Percentiles rank a stretch among this genome's conserved stretches.
phyloP scores from a whole-genome alignment of 306 rosid genomes.

The Prunus mongolica region DNA sequence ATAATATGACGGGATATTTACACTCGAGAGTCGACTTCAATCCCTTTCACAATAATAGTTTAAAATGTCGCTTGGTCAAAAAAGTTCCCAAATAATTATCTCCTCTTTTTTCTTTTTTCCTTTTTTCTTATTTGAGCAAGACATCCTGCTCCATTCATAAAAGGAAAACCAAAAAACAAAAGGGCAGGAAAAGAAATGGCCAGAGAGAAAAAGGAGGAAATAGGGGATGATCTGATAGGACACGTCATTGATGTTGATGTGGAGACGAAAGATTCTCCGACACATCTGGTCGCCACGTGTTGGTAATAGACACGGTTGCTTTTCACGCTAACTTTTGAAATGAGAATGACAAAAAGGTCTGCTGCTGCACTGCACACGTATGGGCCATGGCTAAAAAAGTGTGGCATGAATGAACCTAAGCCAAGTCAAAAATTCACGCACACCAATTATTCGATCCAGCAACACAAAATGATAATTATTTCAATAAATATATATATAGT shows the following conservation, averaged over 20 bases:
- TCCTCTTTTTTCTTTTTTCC: too few species aligned
- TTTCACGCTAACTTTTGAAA: background rate
- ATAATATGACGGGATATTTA: too few species aligned
- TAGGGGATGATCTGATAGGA: slow-evolving; percentile 1
- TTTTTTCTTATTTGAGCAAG: background rate
- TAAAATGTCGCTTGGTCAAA: too few species aligned
- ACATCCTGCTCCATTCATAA: background rate
- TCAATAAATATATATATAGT: background rate
- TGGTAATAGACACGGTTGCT: background rate
- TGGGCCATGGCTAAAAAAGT: background rate
- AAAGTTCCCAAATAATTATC: too few species aligned
- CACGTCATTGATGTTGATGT: slow-evolving; percentile 18
- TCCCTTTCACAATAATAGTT: too few species aligned
- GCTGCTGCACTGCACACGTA: background rate
- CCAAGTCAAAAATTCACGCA: too few species aligned
- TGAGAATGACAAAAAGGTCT: background rate
- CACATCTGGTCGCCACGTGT: slow-evolving; percentile 12
- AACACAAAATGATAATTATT: background rate
- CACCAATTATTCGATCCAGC: background rate
- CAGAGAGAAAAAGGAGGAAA: background rate
- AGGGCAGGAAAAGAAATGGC: background rate
- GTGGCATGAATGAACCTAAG: too few species aligned
- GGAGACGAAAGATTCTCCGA: slow-evolving; percentile 9
- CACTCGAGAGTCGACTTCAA: too few species aligned
- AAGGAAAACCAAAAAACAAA: background rate